These are phyloP conservation scores for Rauvolfia tetraphylla DNA, from an alignment of 257 asterid species.

Conservation along the genomic window DNA sequence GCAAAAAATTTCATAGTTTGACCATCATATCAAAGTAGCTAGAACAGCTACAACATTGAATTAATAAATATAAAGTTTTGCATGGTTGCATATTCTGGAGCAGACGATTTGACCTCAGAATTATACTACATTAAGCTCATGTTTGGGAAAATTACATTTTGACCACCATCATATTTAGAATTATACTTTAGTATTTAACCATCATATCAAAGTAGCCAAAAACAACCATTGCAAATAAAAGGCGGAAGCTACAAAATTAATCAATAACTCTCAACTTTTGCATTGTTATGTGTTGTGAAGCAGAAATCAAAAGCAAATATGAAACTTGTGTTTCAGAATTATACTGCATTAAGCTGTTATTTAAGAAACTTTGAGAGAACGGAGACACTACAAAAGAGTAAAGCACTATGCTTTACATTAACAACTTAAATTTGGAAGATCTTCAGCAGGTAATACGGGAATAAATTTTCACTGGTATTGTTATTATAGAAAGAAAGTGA, in stretches of 20 bases:
- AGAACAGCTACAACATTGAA: background rate
- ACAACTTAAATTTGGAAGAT: background rate
- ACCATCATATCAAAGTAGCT: background rate
- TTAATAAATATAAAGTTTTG: background rate
- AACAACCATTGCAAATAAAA: background rate
- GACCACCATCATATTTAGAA: too few relatives aligned
- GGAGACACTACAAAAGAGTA: background rate
- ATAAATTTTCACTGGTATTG: background rate
- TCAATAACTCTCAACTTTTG: background rate
- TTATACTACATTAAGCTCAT: background rate
- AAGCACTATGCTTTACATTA: background rate
- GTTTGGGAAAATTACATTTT: background rate
- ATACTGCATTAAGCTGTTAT: background rate
- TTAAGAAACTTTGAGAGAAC: background rate
- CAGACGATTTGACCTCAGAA: background rate
- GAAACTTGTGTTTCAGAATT: background rate
- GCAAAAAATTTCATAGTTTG: constrained; percentile 24
- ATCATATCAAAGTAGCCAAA: background rate
- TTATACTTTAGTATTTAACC: background rate
- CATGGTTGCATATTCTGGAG: background rate
- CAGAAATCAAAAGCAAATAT: background rate
- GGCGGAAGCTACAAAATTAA: background rate
- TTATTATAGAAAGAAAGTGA: background rate
- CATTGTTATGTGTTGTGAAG: background rate
- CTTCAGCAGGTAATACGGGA: background rate